Base-by-base conservation (phyloP, 2,329 filamentous ascomycete species). In the Thermoascus crustaceus region DNA sequence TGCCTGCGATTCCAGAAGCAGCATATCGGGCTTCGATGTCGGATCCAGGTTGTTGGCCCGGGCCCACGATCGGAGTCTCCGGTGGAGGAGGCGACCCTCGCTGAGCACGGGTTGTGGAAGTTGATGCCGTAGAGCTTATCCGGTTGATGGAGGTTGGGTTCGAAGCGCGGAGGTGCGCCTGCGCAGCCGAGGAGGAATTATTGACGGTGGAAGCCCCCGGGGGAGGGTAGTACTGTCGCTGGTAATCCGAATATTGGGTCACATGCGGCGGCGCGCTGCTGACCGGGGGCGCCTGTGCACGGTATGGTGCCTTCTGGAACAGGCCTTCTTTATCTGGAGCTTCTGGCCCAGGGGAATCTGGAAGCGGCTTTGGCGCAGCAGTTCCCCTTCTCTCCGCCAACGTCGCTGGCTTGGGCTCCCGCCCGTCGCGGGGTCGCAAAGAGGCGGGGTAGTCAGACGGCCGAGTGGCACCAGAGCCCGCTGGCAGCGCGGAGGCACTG, bases 1-100 rank as follows among this genome's bases (percentile, higher is more conserved):
- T 82, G 2, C 87, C 88, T 2, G 87, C 85, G 44, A 94, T 94
- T 22, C 88, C 88, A 18, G 87, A 83, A 3, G 87, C 86, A 2
- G 88, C 88, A 70, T 93, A 95, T 37, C 87, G 78, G 33, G 86
- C 85, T 58, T 94, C 88, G 49, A 95, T 94, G 37, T 85, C 85
- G 25, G 83, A 85, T 35, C 78, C 78, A 2, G 81, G 77, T n/a
- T 78, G 70, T 35, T 69, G 71, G 11, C 76, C 78, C 1, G 82
- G 84, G 25, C 82, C 83, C 19, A 82, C 74, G 42, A 89, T 73
- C 20, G 91, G 86, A 0, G 91, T 96, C 58, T 96, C 89, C 6
- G 91, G 91, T 1, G 91, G 91, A 4, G 91, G 89, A 4, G 91
- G 91, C 18, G 89, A 96, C 27, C 91, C 91, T 48, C 91, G 76